Base-by-base conservation (phyloP, 177 flowering plant species). In the Tripterygium wilfordii region DNA sequence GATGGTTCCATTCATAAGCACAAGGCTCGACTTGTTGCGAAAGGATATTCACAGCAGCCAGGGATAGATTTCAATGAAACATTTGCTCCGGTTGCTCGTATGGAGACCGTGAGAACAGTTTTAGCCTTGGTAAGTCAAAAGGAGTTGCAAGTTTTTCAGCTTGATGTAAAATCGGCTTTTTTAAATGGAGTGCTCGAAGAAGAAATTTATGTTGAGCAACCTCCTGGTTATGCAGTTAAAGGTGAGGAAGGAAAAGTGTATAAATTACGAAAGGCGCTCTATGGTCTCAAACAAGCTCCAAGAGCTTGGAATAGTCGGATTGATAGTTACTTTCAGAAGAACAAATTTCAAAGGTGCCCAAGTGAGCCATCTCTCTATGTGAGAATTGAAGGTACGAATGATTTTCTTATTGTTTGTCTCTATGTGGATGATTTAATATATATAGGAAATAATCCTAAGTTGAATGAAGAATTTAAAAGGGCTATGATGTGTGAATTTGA, bases 361-460 rank as follows among this genome's bases (percentile, higher is more conserved):
- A n/a, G n/a, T n/a, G n/a, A n/a, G n/a, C n/a, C n/a, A n/a, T n/a
- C n/a, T n/a, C n/a, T n/a, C 4, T 39, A 39, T 39, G 24, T 39
- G 4, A 35, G 5, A 22, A n/a, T 4, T 10, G 43, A 39, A 39
- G 43, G 12, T 39, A 39, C 18, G 24, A 10, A 3, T 6, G 14
- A 15, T 15, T 13, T 6, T 5, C 38, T 10, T 3, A 35, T 43
- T 3, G 14, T 43, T 9, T 32, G 30, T 3, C 16, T 54, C 4
- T 53, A 53, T 42, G 48, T 31, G 2, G 56, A 53, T 53, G 56
- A 53, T 35, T 4, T 50, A 12, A n/a, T n/a, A n/a, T n/a, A n/a
- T n/a, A 28, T 43, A 2, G 43, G 12, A 17, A 44, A 15, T 1
- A 14, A 39, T 0, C 25, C 42, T n/a, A n/a, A 10, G 20, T 12